These are phyloP conservation scores for Clarireedia monteithiana DNA, from an alignment of 2,329 filamentous ascomycete species.

Conservation along the genomic window DNA sequence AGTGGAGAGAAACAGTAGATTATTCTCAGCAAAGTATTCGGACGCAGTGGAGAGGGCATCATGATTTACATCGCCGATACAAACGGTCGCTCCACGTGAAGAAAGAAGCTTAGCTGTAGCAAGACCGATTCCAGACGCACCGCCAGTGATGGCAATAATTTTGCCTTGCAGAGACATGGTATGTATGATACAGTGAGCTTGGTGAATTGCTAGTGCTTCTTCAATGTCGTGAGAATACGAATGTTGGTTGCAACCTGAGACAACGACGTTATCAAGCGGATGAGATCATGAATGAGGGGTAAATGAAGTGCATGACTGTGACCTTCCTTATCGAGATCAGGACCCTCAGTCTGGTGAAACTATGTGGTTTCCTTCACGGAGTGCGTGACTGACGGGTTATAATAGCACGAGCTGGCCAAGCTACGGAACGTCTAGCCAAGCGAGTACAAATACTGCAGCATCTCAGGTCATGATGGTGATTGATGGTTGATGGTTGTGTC, in stretches of 20 bases:
- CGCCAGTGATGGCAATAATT: constrained; percentile 71
- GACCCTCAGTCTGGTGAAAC: neutral
- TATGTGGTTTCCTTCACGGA: neutral
- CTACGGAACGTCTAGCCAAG: neutral
- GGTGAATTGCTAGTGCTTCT: neutral
- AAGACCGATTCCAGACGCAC: constrained; percentile 67
- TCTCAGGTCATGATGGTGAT: neutral
- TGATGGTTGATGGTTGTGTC: neutral
- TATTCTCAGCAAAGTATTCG: constrained; percentile 27
- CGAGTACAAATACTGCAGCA: neutral
- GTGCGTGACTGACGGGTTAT: neutral
- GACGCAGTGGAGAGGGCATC: constrained; percentile 22
- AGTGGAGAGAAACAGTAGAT: constrained; percentile 18
- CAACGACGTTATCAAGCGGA: neutral
- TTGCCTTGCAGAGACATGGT: constrained; percentile 32
- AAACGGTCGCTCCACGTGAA: constrained; percentile 21
- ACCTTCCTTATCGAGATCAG: neutral
- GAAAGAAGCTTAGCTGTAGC: constrained; percentile 52
- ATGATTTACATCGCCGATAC: constrained; percentile 18
- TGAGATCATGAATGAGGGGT: neutral
- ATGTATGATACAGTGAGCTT: neutral
- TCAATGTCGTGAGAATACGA: neutral
- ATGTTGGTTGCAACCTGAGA: neutral
- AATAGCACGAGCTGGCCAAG: neutral
- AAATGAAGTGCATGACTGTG: neutral